These are phyloP conservation scores for Solanum rostratum DNA, from an alignment of 257 asterid genomes.

Conservation along the genomic window DNA sequence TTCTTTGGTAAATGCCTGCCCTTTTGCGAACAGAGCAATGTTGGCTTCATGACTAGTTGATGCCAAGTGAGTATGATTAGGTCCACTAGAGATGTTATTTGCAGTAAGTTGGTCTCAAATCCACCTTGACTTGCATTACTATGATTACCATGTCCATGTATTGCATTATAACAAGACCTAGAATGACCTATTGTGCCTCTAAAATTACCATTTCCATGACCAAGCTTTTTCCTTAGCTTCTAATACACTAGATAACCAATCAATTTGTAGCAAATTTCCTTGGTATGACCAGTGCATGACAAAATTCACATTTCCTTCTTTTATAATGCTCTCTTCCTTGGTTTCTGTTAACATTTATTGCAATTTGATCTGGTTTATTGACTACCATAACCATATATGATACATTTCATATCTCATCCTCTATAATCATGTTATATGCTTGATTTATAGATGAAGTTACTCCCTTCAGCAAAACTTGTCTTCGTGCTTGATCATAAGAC, in stretches of 20 bases:
- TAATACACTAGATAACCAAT: neutral
- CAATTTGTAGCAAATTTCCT: neutral
- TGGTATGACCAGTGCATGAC: neutral
- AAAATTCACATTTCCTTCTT: neutral
- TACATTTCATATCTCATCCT: neutral
- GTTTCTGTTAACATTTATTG: neutral
- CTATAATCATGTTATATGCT: neutral
- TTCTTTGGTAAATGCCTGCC: neutral
- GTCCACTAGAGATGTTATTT: neutral
- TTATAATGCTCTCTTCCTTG: neutral
- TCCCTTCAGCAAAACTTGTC: no score
- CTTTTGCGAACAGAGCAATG: neutral
- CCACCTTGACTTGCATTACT: neutral
- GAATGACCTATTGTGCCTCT: neutral
- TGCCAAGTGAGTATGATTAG: neutral
- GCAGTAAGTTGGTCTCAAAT: neutral
- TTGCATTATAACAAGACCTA: neutral
- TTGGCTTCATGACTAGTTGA: neutral
- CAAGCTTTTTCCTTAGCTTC: neutral
- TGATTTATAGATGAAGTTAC: neutral
- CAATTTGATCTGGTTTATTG: neutral
- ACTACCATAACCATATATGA: neutral
- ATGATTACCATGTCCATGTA: neutral
- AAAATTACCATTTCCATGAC: neutral
- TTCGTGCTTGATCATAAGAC: no score